Conservation (phyloP, 2,329 filamentous ascomycete species). For the Epichloe hybrida region DNA sequence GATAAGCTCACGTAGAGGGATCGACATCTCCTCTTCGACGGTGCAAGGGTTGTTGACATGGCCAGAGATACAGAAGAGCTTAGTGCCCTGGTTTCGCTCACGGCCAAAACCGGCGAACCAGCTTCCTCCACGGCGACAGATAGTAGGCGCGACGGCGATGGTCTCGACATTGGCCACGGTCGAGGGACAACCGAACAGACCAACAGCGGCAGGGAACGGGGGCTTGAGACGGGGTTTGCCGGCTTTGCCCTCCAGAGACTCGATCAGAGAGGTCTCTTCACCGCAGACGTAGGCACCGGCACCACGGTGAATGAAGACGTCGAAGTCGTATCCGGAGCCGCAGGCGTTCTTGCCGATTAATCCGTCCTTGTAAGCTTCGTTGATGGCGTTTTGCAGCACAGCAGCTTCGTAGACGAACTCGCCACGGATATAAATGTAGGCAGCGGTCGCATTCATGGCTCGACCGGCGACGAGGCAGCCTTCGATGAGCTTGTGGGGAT, state of each 20-base stretch:
- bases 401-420: constrained; percentile 96
- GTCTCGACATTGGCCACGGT: constrained; percentile 99
- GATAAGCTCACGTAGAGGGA: constrained; percentile 87
- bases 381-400: constrained; percentile 85
- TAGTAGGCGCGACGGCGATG: constrained; percentile 86
- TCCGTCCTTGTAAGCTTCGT: constrained; percentile 91
- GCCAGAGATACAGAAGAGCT: constrained; percentile 96
- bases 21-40: constrained; percentile 99
- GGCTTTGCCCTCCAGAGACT: constrained; percentile 95
- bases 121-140: constrained; percentile 76
- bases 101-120: constrained; percentile 95
- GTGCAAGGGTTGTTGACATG: constrained; percentile 98
- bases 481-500: constrained; percentile 97
- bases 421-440: constrained; percentile 98
- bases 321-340: constrained; percentile 92
- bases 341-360: constrained; percentile 98
- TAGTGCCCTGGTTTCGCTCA: constrained; percentile 92
- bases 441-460: constrained; percentile 96
- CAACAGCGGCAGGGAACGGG: constrained; percentile 92
- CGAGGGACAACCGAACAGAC: constrained; percentile 93
- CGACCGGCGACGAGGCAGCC: constrained; percentile 91
- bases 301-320: constrained; percentile 91
- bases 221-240: constrained; percentile 98
- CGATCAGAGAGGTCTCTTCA: constrained; percentile 95
- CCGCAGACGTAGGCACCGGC: constrained; percentile 97